Base-by-base conservation (phyloP, 306 rosid species). In the Alnus glutinosa region DNA sequence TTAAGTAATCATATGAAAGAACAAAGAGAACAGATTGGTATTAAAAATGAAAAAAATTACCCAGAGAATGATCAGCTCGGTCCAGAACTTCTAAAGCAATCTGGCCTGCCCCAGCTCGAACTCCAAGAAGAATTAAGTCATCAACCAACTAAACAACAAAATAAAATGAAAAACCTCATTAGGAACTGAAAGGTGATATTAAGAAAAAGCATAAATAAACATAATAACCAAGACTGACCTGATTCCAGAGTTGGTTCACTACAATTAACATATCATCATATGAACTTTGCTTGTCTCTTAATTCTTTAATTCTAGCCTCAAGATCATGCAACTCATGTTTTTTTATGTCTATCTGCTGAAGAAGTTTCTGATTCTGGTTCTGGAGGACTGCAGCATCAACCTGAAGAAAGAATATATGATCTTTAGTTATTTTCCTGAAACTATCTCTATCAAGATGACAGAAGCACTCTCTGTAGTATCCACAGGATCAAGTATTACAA, bases 311-410 rank as follows among this genome's bases (percentile, higher is more conserved):
- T 64, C 88, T 90, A 12, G 70, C 84, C 77, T 91, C 93, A 36
- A 95, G 91, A 32, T 85, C 92, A 63, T 83, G 94, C 87, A 95
- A 82, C 77, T 88, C 92, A 10, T 87, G 87, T 83, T 91, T 95
- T 74, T 95, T 94, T 50, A 61, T 34, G 34, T 93, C 94, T 74
- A 83, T 91, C 87, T 89, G 90, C 78, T 89, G 97, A 86, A 85
- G 92, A 73, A 95, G 97, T 76, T 85, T 89, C 86, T 95, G 98
- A 77, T 95, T 95, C 81, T 95, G 94, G 78, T 81, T 82, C 67
- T 95, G 96, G 51, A 95, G 93, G 59, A 83, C 89, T 42, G 87
- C 81, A 23, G 95, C 94, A 81, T 95, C 96, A 70, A 88, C 94
- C 99, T 93, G 91, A 75, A 76, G 78, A 81, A 19, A 62, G 83